Evolutionary conservation across 805 yeast species (phyloP).

Genomic region (Millerozyma acaciae): DNA sequence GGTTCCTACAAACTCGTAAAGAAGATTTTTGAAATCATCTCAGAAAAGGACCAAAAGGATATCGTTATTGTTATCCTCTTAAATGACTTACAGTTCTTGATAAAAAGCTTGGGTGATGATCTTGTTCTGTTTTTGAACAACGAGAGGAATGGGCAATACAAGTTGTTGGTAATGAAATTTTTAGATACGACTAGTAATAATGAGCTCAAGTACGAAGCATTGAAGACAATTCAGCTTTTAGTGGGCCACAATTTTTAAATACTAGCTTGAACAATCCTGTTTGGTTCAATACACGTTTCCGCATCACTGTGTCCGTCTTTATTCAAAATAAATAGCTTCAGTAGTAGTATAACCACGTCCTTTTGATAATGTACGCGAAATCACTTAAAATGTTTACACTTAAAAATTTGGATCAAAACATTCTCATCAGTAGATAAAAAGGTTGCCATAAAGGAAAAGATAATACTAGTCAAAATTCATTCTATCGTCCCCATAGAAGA

Average conservation of each 20-base stretch:
- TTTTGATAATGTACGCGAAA: too few relatives aligned
- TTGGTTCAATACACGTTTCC: too few relatives aligned
- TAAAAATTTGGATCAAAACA: too few relatives aligned
- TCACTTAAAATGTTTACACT: too few relatives aligned
- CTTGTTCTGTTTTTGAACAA: slow-evolving; percentile 33
- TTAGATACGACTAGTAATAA: slow-evolving; percentile 69
- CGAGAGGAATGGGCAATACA: slow-evolving; percentile 52
- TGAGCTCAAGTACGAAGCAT: slow-evolving; percentile 90
- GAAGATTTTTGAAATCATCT: slow-evolving; percentile 53
- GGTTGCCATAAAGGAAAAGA: too few relatives aligned
- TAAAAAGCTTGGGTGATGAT: slow-evolving; percentile 37
- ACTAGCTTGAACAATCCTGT: neutral
- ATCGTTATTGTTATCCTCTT: slow-evolving; percentile 33
- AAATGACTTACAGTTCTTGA: slow-evolving; percentile 41
- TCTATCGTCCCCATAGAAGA: too few relatives aligned
- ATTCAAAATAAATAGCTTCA: too few relatives aligned
- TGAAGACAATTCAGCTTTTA: slow-evolving; percentile 90
- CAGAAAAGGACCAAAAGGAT: slow-evolving; percentile 18
- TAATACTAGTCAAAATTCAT: too few relatives aligned
- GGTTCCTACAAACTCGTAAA: slow-evolving; percentile 70
- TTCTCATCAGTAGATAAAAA: too few relatives aligned
- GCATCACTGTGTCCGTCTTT: too few relatives aligned
- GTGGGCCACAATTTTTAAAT: slow-evolving; percentile 72
- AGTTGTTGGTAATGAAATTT: slow-evolving; percentile 78
- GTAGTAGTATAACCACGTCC: neutral